These are phyloP conservation scores for Prunus campanulata DNA, from an alignment of 306 rosid genomes.

Conservation along the genomic window DNA sequence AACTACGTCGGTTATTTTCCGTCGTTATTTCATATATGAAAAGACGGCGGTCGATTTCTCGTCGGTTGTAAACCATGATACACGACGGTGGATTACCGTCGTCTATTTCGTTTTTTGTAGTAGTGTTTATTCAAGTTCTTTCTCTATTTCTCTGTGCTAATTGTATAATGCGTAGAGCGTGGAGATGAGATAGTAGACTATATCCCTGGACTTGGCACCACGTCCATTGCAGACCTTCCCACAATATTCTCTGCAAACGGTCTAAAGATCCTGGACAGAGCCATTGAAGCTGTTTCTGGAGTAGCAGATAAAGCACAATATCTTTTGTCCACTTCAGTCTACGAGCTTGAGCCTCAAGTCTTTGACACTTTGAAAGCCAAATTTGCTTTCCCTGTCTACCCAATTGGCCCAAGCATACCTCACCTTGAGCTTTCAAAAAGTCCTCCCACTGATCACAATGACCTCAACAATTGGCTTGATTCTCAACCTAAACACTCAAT, in stretches of 20 bases:
- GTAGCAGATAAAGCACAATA: slow-evolving; percentile 33
- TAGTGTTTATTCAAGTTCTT: too few species aligned
- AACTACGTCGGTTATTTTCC: too few species aligned
- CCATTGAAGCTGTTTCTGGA: slow-evolving; percentile 6
- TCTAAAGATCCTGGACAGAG: background rate
- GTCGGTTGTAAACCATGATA: too few species aligned
- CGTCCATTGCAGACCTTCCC: slow-evolving; percentile 36
- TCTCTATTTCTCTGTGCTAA: background rate
- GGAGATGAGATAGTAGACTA: slow-evolving; percentile 40
- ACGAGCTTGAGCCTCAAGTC: slow-evolving; percentile 42
- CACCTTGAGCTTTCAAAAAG: background rate
- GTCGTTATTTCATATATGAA: too few species aligned
- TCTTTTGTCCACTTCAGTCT: slow-evolving; percentile 35
- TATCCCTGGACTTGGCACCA: slow-evolving; percentile 45
- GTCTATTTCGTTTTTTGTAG: too few species aligned
- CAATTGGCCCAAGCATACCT: slow-evolving; percentile 42
- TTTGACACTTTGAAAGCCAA: slow-evolving; percentile 29
- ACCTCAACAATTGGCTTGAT: slow-evolving; percentile 36
- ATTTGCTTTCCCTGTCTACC: slow-evolving; percentile 28
- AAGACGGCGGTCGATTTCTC: too few species aligned
- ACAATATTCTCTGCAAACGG: background rate
- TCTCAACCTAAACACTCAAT: slow-evolving; percentile 35
- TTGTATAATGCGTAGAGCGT: slow-evolving; percentile 1
- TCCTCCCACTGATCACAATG: background rate
- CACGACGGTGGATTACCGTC: too few species aligned